Evolutionary conservation across 306 rosid species (phyloP).

Genomic region (Vigna angularis): DNA sequence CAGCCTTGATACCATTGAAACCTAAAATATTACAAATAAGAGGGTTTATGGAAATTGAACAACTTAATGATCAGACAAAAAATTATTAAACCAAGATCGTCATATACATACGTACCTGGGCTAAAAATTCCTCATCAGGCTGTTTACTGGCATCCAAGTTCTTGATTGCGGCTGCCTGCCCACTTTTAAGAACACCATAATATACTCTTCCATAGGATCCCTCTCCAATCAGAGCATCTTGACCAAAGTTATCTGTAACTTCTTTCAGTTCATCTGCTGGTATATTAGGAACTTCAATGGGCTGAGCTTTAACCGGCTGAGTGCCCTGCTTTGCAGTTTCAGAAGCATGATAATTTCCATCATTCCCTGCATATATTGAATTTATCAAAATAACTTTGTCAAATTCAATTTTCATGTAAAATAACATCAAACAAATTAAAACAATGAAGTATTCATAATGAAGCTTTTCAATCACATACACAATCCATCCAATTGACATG

Average conservation of each 20-base stretch:
- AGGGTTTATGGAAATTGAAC: conserved; percentile 22
- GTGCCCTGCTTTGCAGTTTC: conserved; percentile 71
- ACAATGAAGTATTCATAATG: background rate
- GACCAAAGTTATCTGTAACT: conserved; percentile 73
- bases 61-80: conserved; percentile 12
- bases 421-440: conserved; percentile 21
- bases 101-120: conserved; percentile 82
- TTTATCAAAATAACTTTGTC: conserved; percentile 23
- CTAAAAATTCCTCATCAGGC: conserved; percentile 89
- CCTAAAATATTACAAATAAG: conserved; percentile 57
- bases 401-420: conserved; percentile 37
- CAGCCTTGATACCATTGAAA: conserved; percentile 96
- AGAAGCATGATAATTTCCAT: conserved; percentile 65
- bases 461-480: conserved; percentile 13
- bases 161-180: conserved; percentile 80
- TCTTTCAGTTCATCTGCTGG: conserved; percentile 79
- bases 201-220: conserved; percentile 95
- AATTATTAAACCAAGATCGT: conserved; percentile 23
- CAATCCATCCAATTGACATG: conserved; percentile 12
- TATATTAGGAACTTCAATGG: conserved; percentile 85
- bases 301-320: conserved; percentile 75
- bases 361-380: conserved; percentile 61
- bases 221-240: conserved; percentile 87
- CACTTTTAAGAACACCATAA: conserved; percentile 78
- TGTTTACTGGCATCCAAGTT: conserved; percentile 94